A percentile compares a stretch with the other conserved stretches of the same genome.
Evolutionary conservation across 257 asterid species (phyloP).

Genomic region (Haberlea rhodopensis): DNA sequence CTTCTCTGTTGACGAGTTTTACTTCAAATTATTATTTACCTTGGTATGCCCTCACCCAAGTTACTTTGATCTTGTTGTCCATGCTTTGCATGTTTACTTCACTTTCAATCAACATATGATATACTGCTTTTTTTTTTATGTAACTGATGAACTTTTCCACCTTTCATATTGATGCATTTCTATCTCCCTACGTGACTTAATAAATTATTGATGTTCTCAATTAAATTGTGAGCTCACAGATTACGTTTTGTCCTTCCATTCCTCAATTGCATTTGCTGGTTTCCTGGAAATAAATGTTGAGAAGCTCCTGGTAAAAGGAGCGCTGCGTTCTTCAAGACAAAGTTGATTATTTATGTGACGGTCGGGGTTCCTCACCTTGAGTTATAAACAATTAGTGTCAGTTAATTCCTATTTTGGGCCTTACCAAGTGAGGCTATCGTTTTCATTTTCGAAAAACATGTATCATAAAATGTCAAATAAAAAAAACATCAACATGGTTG

Average conservation of each 20-base stretch:
- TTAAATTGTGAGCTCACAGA: conserved; percentile 7
- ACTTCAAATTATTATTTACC: conserved; percentile 4
- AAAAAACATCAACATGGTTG: too few relatives aligned
- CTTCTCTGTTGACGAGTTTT: background rate
- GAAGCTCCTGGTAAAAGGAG: background rate
- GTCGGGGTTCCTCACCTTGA: too few relatives aligned
- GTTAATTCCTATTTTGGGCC: too few relatives aligned
- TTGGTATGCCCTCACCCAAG: background rate
- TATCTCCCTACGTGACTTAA: background rate
- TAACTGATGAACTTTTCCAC: conserved; percentile 6
- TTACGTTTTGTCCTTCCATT: background rate
- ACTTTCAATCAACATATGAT: conserved; percentile 2
- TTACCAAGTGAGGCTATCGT: too few relatives aligned
- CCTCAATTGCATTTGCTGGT: conserved; percentile 1
- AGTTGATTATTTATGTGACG: too few relatives aligned
- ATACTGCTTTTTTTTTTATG: background rate
- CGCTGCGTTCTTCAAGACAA: background rate
- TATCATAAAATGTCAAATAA: too few relatives aligned
- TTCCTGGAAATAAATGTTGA: background rate
- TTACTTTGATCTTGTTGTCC: conserved; percentile 10
- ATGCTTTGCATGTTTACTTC: background rate
- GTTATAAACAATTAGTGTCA: too few relatives aligned
- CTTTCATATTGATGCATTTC: conserved; percentile 3
- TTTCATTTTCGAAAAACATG: too few relatives aligned
- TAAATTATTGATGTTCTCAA: background rate